Base-by-base conservation (phyloP, 2,329 filamentous ascomycete genomes). In the Botrytis porri region DNA sequence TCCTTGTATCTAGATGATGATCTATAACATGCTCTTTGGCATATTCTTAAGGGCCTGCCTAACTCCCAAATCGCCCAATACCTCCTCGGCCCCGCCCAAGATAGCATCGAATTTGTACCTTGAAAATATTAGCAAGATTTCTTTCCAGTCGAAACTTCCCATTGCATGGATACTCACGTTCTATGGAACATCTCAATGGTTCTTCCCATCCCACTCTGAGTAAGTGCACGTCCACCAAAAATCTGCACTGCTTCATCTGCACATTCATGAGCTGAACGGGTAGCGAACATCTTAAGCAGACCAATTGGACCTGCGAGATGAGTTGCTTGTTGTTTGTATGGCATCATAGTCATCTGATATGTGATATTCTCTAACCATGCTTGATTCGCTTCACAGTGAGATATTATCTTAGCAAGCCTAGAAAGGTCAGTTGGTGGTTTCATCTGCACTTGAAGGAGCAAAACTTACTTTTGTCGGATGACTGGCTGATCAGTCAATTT, bases 311-410 rank as follows among this genome's bases (percentile, higher is more conserved):
- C 94, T 70, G 91, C 92, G 1, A 97, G 87, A 78, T 92, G 87
- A 79, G 89, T 89, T 37, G 91, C 86, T 82, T 97, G 93, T 80
- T 95, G 84, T 71, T 87, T 86, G 82, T 97, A 96, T 48, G 88
- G 88, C 92, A 97, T 93, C 81, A 93, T 86, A 84, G 88, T 92
- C 93, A 97, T 97, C 81, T 97, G 93, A 84, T 94, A 93, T 32
- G 93, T 94, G 80, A 96, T 90, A 60, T 88, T 89, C 82, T 97
- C 93, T 66, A 96, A 88, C 93, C 93, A 97, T 32, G 93, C 88
- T 82, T 97, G 93, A 83, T 92, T 91, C n/a, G 92, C 87, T 82
- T 97, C 93, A 77, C 90, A 88, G 67, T 92, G 89, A 7, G 92
- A 89, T 77, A 97, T 96, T 93, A 97, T 96, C 81, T 93, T 93